Percentiles rank a stretch among this genome's conserved stretches.
phyloP scores from a whole-genome alignment of 2,329 filamentous ascomycete genomes.

The Aureobasidium uvarum region DNA sequence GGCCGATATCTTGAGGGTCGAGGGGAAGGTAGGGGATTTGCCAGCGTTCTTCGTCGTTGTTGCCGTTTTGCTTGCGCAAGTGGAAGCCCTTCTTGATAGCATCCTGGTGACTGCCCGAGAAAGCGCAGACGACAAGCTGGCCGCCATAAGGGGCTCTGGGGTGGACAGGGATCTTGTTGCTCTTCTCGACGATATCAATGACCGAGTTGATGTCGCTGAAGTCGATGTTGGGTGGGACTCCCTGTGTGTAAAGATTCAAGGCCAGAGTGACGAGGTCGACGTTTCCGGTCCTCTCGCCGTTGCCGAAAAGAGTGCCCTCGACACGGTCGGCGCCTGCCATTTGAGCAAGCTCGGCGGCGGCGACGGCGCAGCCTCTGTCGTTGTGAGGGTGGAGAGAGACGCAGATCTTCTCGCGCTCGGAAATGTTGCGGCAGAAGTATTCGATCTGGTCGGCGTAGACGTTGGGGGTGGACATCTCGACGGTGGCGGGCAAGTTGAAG shows the following conservation, averaged over 20 bases:
- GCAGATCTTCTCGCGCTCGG: conserved; percentile 79
- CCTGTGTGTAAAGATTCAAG: conserved; percentile 93
- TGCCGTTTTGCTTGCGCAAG: conserved; percentile 60
- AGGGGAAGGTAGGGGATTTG: conserved; percentile 87
- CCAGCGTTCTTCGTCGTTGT: conserved; percentile 68
- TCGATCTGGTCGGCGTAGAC: conserved; percentile 96
- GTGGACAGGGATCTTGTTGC: conserved; percentile 93
- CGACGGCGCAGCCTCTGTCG: conserved; percentile 84
- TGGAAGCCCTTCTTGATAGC: conserved; percentile 91
- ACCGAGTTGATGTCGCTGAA: conserved; percentile 85
- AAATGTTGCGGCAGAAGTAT: conserved; percentile 85
- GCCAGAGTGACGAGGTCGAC: conserved; percentile 91
- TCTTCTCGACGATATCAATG: conserved; percentile 85
- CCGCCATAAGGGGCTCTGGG: conserved; percentile 87
- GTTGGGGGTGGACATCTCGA: conserved; percentile 93
- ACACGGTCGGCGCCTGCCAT: conserved; percentile 96
- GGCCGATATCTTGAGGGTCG: conserved; percentile 88
- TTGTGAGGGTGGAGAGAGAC: conserved; percentile 94
- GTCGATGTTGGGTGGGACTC: conserved; percentile 78
- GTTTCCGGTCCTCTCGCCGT: conserved; percentile 93
- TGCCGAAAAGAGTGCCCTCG: conserved; percentile 90
- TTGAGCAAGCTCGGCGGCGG: conserved; percentile 86
- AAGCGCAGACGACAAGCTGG: conserved; percentile 86
- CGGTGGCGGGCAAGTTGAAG: conserved; percentile 94
- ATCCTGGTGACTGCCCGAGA: conserved; percentile 90